These are phyloP conservation scores for Arthrobotrys sinensis DNA, from an alignment of 2,329 filamentous ascomycete genomes.

Conservation along the genomic window DNA sequence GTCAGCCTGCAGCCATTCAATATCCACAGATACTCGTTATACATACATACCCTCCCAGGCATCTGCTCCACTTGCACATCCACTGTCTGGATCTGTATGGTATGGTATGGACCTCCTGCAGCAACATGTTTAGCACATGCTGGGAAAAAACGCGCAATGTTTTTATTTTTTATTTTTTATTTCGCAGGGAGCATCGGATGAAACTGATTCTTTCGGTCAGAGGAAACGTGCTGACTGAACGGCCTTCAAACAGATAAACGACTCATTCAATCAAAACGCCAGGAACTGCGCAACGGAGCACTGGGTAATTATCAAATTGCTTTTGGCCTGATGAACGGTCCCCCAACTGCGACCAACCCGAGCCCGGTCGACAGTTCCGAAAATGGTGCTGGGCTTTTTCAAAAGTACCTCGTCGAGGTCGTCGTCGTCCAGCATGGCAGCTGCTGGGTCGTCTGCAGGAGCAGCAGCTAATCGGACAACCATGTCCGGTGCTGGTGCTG, in stretches of 20 bases:
- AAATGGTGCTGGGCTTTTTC: slow-evolving; percentile 60
- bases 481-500: slow-evolving; percentile 15
- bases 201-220: slow-evolving; percentile 21
- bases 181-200: slow-evolving; percentile 21
- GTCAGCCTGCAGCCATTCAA: slow-evolving; percentile 21
- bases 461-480: slow-evolving; percentile 27
- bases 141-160: slow-evolving; percentile 17
- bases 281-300: background rate
- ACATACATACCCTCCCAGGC: slow-evolving; percentile 2
- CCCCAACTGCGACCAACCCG: slow-evolving; percentile 15
- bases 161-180: background rate
- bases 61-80: slow-evolving; percentile 15
- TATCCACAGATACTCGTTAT: slow-evolving; percentile 15
- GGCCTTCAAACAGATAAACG: slow-evolving; percentile 34
- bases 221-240: slow-evolving; percentile 15
- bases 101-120: slow-evolving; percentile 21
- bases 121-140: slow-evolving; percentile 16
- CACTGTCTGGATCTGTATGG: slow-evolving; percentile 4
- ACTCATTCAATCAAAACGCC: slow-evolving; percentile 4
- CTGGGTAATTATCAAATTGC: slow-evolving; percentile 1
- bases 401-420: slow-evolving; percentile 58
- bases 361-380: slow-evolving; percentile 54
- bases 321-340: slow-evolving; percentile 20
- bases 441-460: slow-evolving; percentile 28
- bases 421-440: slow-evolving; percentile 30